Evolutionary conservation across 345 rosid species (phyloP).

Genomic region (Arabidopsis suecica): DNA sequence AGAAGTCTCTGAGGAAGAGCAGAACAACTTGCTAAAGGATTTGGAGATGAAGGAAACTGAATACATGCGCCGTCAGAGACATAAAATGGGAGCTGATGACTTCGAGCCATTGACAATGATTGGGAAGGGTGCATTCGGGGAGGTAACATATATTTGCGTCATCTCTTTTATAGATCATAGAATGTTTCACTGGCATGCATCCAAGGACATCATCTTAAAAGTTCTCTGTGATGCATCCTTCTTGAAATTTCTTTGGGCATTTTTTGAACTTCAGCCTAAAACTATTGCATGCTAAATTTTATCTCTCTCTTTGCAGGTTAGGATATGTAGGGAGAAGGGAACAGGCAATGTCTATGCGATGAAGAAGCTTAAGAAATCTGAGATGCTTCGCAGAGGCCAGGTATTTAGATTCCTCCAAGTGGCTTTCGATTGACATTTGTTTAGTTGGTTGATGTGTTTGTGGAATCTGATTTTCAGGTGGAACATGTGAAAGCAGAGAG

Average conservation of each 20-base stretch:
- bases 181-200: constrained; percentile 14
- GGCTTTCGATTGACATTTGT: neutral
- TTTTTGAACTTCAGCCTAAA: too few species aligned
- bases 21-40: constrained; percentile 77
- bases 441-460: constrained; percentile 36
- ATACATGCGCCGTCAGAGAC: constrained; percentile 96
- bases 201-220: neutral
- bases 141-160: constrained; percentile 56
- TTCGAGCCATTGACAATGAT: constrained; percentile 98
- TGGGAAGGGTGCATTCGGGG: constrained; percentile 99
- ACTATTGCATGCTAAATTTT: neutral
- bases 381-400: constrained; percentile 99
- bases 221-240: constrained; percentile 5
- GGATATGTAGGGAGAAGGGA: constrained; percentile 87
- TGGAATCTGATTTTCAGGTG: constrained; percentile 60
- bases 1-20: constrained; percentile 96
- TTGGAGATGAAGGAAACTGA: constrained; percentile 97
- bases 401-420: constrained; percentile 43
- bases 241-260: neutral
- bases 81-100: constrained; percentile 99
- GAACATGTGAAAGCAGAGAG: constrained; percentile 99
- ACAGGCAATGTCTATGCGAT: constrained; percentile 94
- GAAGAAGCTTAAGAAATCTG: constrained; percentile 97
- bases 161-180: neutral
- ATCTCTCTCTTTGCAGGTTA: constrained; percentile 60